Evolutionary conservation across 2,329 filamentous ascomycete genomes (phyloP), one percentile per base, ranked within the genome.

Genomic region (Nothomitra cinnamomea): DNA sequence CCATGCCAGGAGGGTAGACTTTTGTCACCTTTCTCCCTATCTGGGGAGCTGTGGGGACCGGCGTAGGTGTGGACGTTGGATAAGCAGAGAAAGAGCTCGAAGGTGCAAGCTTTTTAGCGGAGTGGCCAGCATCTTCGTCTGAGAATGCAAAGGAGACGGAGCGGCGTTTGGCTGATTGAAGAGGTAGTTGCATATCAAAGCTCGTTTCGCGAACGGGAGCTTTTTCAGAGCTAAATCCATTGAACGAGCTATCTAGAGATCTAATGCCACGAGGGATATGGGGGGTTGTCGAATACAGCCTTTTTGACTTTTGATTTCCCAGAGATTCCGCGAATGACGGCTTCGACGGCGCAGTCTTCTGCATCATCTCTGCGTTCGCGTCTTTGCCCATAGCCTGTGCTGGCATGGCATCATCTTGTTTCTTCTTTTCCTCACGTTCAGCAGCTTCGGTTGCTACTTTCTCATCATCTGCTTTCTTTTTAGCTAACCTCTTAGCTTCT

Each of bases 1-100:
- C 52, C 52, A 53, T 53, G n/a, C 42, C 42, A 22, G 52, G 52
- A n/a, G 52, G 52, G 19, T 53, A 53, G 12, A 53, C 41, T 13
- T 42, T 42, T 28, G 52, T 53, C 35, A 32, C 52, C 38, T 32
- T 49, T 49, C 45, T 49, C 24, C 8, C 24, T 6, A 28, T 24
- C 24, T 35, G 10, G 10, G 5, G 3, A 2, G 13, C 13, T 32
- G 24, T 28, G 1, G 45, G 24, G 5, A 19, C 13, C 5, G 5
- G 17, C 15, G 17, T 41, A 19, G 38, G 3, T 17, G 25, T 22
- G 4, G 45, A 15, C n/a, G 5, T 10, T 32, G 25, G 25, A 19
- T 49, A 5, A 49, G n/a, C 45, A 10, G 19, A 47, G 7, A 13
- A 22, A 17, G 43, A 25, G 13, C n/a, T 17, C 17, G 24, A 19